These are phyloP conservation scores for Penstemon barbatus DNA, from an alignment of 257 asterid species.

Conservation along the genomic window DNA sequence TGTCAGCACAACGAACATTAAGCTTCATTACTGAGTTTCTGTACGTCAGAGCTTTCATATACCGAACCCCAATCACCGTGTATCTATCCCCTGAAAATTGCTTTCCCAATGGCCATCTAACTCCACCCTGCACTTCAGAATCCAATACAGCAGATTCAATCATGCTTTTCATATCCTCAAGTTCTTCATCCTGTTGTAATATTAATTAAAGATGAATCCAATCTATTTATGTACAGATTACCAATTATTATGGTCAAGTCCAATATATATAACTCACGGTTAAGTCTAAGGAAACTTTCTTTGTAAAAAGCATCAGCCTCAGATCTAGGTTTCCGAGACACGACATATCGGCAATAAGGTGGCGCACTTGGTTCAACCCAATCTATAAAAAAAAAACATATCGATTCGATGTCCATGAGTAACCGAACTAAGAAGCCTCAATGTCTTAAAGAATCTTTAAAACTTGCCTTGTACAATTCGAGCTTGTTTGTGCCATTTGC, in stretches of 20 bases:
- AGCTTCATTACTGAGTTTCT: conserved; percentile 40
- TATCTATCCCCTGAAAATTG: conserved; percentile 39
- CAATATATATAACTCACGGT: conserved; percentile 33
- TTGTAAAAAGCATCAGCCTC: conserved; percentile 49
- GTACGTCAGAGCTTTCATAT: conserved; percentile 37
- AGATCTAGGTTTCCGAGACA: conserved; percentile 44
- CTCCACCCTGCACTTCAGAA: conserved; percentile 47
- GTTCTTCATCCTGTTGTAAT: conserved; percentile 47
- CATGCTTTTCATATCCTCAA: conserved; percentile 33
- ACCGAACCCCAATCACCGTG: conserved; percentile 45
- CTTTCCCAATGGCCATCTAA: conserved; percentile 50
- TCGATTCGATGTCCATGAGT: too few species aligned
- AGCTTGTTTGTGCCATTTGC: conserved; percentile 32
- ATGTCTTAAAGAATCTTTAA: too few species aligned
- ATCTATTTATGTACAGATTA: too few species aligned
- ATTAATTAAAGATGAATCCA: too few species aligned
- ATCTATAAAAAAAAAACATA: conserved; percentile 22
- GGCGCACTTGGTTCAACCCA: conserved; percentile 45
- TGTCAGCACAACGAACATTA: conserved; percentile 46
- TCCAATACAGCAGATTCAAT: conserved; percentile 45
- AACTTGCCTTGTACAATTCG: conserved; percentile 49
- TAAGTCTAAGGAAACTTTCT: conserved; percentile 33
- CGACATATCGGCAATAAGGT: conserved; percentile 50
- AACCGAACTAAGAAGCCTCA: too few species aligned
- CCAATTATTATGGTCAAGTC: not conserved